Evolutionary conservation across 176 grass and related monocot genomes (phyloP).

Genomic region (Phoenix dactylifera): DNA sequence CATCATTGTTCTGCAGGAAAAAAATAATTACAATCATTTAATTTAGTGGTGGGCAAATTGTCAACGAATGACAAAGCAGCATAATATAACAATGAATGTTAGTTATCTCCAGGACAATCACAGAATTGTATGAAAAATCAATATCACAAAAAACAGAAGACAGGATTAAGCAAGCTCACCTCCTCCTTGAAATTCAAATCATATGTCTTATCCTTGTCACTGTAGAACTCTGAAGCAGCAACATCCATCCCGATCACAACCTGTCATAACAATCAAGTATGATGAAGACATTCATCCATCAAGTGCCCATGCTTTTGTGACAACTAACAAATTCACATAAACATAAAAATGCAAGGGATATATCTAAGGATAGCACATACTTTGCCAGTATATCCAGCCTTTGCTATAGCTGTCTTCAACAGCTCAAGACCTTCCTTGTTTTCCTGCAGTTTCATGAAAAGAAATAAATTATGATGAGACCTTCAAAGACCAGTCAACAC

Average conservation of each 20-base stretch:
- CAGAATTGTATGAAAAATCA: no score
- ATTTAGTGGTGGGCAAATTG: no score
- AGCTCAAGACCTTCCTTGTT: constrained; percentile 97
- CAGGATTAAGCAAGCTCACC: constrained; percentile 16
- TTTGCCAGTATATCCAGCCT: constrained; percentile 95
- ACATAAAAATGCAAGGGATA: no score
- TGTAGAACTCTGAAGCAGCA: constrained; percentile 94
- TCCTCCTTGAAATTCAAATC: constrained; percentile 97
- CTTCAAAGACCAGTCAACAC: no score
- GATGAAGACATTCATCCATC: no score
- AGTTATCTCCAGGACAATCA: no score
- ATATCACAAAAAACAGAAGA: no score
- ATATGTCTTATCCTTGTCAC: constrained; percentile 82
- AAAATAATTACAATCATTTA: not conserved
- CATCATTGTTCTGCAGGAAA: constrained; percentile 71
- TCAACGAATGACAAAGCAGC: no score
- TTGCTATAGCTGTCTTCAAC: constrained; percentile 75
- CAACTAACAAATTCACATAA: no score
- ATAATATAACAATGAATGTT: no score
- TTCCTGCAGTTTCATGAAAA: constrained; percentile 39
- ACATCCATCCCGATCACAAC: constrained; percentile 99
- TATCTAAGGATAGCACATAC: constrained; percentile 18
- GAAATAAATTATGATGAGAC: no score
- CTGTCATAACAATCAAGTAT: constrained; percentile 17
- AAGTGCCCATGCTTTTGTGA: no score